Evolutionary conservation across 768 basidiomycete species (phyloP), one percentile per base, ranked within the genome.

Genomic region (Solioccasus polychromus): DNA sequence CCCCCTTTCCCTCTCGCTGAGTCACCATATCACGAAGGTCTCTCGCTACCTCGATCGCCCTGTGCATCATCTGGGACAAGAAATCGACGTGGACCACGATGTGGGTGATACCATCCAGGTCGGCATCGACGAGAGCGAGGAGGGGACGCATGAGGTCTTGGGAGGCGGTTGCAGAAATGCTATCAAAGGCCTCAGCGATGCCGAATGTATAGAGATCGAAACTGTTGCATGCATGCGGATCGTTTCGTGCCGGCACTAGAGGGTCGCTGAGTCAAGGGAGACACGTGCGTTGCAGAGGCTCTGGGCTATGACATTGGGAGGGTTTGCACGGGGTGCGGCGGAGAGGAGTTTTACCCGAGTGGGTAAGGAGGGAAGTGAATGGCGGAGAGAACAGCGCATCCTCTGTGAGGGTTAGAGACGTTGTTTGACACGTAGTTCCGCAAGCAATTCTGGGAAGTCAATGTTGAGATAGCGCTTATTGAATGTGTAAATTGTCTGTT

Each of bases 381-480:
- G 11, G 28, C 12, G 28, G 28, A 12, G 28, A 12, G 28, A 12
- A 17, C 3, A 15, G 10, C 17, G 18, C 88, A 83, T 68, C 88
- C 85, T 50, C 86, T 77, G 15, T n/a, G 78, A 73, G n/a, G 83
- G 80, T 52, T 88, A 83, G 18, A 87, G 56, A 15, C 74, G 72
- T 3, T 85, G 71, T 35, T 82, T 76, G 15, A 81, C 69, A 12
- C 67, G 73, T n/a, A 92, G 74, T 31, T 79, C 74, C n/a, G 64
- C 71, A 14, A 90, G 63, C 20, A 88, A 82, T 34, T 84, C 76
- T 2, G 83, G 78, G 23, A 85, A 44, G 39, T 85, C 80, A 35
- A 80, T 71, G 51, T 88, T 86, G 29, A 92, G 75, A 56, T 85
- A 87, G 57, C 78, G 71, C 58, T 88, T 89, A 67, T 91, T 92